Percentiles rank a stretch among this genome's conserved stretches.
Evolutionary conservation across 2,329 filamentous ascomycete genomes (phyloP).

Genomic region (Penicillium sp.): DNA sequence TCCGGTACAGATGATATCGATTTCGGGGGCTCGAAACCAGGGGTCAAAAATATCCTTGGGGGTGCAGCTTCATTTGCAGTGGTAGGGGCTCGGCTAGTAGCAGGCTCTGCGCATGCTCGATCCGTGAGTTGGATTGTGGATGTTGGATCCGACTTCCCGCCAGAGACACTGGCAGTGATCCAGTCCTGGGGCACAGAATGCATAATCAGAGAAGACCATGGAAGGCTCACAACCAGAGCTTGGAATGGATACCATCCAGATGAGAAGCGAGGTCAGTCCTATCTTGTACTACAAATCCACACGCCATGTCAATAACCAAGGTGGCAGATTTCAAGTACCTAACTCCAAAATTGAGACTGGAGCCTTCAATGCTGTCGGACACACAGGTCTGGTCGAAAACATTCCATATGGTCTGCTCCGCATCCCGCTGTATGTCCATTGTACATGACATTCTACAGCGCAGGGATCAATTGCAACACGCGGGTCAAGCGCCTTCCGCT

Average conservation of each 20-base stretch:
- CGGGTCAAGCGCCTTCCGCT: constrained; percentile 27
- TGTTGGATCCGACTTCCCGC: constrained; percentile 81
- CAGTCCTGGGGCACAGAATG: constrained; percentile 72
- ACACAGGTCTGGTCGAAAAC: constrained; percentile 67
- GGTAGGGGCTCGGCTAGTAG: constrained; percentile 83
- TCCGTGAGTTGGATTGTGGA: constrained; percentile 89
- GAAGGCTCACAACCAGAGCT: constrained; percentile 76
- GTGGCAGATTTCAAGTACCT: constrained; percentile 74
- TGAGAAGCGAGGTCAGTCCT: constrained; percentile 56
- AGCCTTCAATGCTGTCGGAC: constrained; percentile 66
- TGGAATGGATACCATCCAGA: constrained; percentile 85
- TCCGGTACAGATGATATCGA: constrained; percentile 77
- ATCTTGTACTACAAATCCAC: not conserved
- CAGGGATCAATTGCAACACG: constrained; percentile 40
- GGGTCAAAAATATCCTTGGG: constrained; percentile 74
- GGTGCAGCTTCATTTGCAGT: constrained; percentile 85
- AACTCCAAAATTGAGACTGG: constrained; percentile 80
- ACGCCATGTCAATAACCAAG: constrained; percentile 6
- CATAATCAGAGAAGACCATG: constrained; percentile 62
- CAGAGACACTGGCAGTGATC: constrained; percentile 61
- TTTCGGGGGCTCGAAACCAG: constrained; percentile 66
- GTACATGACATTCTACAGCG: constrained; percentile 65
- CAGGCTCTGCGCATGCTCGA: constrained; percentile 62
- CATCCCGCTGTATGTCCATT: constrained; percentile 71
- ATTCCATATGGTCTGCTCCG: constrained; percentile 85